These are phyloP conservation scores for Hypoxylon sp. DNA, from an alignment of 2,329 filamentous ascomycete species.

Conservation along the genomic window DNA sequence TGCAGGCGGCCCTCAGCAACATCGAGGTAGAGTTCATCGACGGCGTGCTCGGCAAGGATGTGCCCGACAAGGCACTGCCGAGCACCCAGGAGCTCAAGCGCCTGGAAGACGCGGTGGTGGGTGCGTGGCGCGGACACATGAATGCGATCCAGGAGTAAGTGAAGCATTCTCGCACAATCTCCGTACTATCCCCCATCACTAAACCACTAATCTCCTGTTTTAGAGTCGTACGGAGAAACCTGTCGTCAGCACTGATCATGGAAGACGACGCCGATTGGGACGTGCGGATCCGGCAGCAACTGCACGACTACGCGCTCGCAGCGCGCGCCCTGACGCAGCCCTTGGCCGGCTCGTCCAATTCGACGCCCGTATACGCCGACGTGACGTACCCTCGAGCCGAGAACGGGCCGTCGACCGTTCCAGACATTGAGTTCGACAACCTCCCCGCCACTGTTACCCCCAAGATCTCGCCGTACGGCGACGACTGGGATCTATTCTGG, in stretches of 20 bases:
- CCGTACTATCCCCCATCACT: neutral
- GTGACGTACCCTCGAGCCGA: conserved; percentile 49
- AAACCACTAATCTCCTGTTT: conserved; percentile 16
- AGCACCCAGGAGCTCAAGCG: conserved; percentile 54
- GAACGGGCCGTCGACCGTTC: conserved; percentile 50
- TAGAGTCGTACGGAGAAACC: conserved; percentile 62
- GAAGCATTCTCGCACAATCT: too few species aligned
- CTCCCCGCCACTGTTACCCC: conserved; percentile 43
- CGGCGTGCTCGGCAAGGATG: conserved; percentile 59
- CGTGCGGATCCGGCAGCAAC: conserved; percentile 59
- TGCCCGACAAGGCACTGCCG: conserved; percentile 59
- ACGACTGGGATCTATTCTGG: conserved; percentile 68
- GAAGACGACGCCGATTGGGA: conserved; percentile 68
- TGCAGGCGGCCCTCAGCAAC: conserved; percentile 63
- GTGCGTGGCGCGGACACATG: conserved; percentile 59
- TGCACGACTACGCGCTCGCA: conserved; percentile 52
- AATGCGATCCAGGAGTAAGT: conserved; percentile 57
- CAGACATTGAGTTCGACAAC: conserved; percentile 39
- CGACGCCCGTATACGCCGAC: conserved; percentile 42
- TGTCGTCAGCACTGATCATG: conserved; percentile 61
- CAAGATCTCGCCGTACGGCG: conserved; percentile 63
- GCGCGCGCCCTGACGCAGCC: conserved; percentile 44
- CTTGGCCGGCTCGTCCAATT: conserved; percentile 56
- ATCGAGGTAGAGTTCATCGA: conserved; percentile 63
- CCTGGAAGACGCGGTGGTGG: conserved; percentile 51